Conservation (phyloP, 805 yeast genomes). For the Candida chilensis region DNA sequence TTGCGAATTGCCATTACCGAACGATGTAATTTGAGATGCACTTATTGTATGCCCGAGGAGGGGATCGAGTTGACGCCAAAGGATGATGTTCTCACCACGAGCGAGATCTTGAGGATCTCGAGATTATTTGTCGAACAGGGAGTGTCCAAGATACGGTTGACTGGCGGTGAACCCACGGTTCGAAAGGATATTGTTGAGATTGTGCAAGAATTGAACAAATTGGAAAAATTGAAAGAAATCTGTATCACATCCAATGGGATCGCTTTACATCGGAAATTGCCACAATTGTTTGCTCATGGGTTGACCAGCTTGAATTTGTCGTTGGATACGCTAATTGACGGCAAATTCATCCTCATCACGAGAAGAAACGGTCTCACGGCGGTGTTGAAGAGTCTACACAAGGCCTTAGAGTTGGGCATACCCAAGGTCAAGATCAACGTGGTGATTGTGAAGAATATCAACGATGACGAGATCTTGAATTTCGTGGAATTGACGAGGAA, state of each 20-base stretch:
- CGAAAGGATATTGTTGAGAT: constrained; percentile 38
- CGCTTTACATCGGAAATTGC: constrained; percentile 37
- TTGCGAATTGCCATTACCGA: constrained; percentile 43
- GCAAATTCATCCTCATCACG: constrained; percentile 39
- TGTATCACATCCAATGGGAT: constrained; percentile 46
- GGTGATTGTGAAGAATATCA: constrained; percentile 38
- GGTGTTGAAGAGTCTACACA: constrained; percentile 32
- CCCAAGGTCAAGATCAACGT: constrained; percentile 39
- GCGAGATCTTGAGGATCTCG: constrained; percentile 34
- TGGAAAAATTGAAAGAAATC: constrained; percentile 35
- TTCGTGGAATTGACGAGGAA: constrained; percentile 32
- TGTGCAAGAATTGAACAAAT: constrained; percentile 21
- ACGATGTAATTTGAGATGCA: constrained; percentile 35
- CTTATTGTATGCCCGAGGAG: constrained; percentile 50
- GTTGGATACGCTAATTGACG: constrained; percentile 41
- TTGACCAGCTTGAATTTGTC: constrained; percentile 38
- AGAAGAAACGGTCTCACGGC: constrained; percentile 37
- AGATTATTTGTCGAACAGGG: constrained; percentile 35
- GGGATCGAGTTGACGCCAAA: constrained; percentile 40
- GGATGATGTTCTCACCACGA: constrained; percentile 26
- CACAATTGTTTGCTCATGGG: constrained; percentile 28
- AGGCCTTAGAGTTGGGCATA: constrained; percentile 31
- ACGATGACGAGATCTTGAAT: constrained; percentile 41
- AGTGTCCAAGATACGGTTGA: constrained; percentile 39
- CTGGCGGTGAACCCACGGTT: constrained; percentile 53